Evolutionary conservation across 169 alveolate genomes (phyloP), one percentile per base, ranked within the genome.

Genomic region (Babesia ovata): DNA sequence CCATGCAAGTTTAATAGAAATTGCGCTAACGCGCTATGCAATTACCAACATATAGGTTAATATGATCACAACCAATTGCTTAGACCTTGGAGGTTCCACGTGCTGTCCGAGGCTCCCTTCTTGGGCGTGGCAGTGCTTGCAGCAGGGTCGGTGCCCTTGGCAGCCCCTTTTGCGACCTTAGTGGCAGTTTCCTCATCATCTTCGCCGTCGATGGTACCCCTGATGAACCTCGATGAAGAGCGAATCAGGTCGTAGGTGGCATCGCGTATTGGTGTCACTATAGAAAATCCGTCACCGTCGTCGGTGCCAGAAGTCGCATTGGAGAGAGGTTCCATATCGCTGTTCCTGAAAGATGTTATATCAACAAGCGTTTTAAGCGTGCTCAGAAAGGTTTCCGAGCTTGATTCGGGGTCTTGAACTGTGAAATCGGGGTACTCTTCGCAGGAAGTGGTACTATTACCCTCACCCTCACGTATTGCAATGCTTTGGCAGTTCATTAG

Each of bases 41-140:
- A 67, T 65, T 67, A 67, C 46, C 58, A 67, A 67, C 76, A 67
- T 44, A 67, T 58, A 26, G 48, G 22, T n/a, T 66, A 66, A 50
- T 46, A 0, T 26, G 13, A 39, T 78, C 36, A 78, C 21, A 78
- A 36, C 87, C 87, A 78, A 12, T 63, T 78, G 28, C 62, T 26
- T 39, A 78, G n/a, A n/a, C 36, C 53, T 2, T 24, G 45, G 13
- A 78, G n/a, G 45, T 59, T 60, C 79, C 82, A 78, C n/a, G 28
- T 19, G 11, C 46, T n/a, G 33, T 42, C 17, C 33, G 39, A 16
- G 21, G 36, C 75, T 7, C 10, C 66, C 26, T 45, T 16, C 39
- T 6, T 6, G 6, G 39, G 39, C 39, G 39, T 6, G 39, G 39
- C 39, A 2, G 39, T 33, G 39, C 39, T 33, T 6, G 39, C 39